phyloP scores from a whole-genome alignment of 1,284 basidiomycete species.

The Cryptococcus sp. region DNA sequence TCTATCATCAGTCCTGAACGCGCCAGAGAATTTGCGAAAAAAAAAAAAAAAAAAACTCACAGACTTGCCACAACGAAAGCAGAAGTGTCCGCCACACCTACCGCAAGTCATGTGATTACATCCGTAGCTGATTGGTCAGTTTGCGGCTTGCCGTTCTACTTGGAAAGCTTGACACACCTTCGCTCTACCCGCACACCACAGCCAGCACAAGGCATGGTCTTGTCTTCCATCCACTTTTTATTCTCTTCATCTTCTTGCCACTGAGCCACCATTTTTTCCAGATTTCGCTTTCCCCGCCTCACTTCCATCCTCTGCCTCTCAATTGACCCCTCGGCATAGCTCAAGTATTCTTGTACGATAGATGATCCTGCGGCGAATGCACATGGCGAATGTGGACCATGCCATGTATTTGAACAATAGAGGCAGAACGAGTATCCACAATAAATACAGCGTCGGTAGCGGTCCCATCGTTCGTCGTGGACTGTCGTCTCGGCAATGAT shows the following conservation, averaged over 20 bases:
- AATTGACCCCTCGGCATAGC: slow-evolving; percentile 27
- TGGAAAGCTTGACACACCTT: slow-evolving; percentile 14
- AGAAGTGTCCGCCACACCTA: slow-evolving; percentile 42
- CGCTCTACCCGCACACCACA: slow-evolving; percentile 45
- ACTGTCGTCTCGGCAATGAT: background rate
- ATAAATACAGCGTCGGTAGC: slow-evolving; percentile 33
- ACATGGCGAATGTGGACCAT: slow-evolving; percentile 43
- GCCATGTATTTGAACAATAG: slow-evolving; percentile 40
- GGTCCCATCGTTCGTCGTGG: slow-evolving; percentile 35
- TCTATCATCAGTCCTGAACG: slow-evolving; percentile 10
- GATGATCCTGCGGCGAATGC: slow-evolving; percentile 31
- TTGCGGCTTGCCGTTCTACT: too few relatives aligned
- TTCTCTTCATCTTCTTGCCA: slow-evolving; percentile 42
- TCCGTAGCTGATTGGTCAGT: slow-evolving; percentile 24
- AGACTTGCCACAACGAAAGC: slow-evolving; percentile 40
- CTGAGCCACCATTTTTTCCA: slow-evolving; percentile 35
- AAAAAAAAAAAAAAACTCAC: slow-evolving; percentile 18
- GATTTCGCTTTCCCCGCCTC: slow-evolving; percentile 32
- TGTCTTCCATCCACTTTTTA: slow-evolving; percentile 36
- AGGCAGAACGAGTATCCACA: slow-evolving; percentile 40
- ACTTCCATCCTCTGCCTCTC: slow-evolving; percentile 28
- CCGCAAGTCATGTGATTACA: slow-evolving; percentile 49
- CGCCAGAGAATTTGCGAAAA: background rate
- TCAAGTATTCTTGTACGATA: slow-evolving; percentile 38
- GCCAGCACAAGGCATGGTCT: slow-evolving; percentile 39